Evolutionary conservation across 2,329 filamentous ascomycete species (phyloP), one percentile per base, ranked within the genome.

Genomic region (Pseudogymnoascus sp.): DNA sequence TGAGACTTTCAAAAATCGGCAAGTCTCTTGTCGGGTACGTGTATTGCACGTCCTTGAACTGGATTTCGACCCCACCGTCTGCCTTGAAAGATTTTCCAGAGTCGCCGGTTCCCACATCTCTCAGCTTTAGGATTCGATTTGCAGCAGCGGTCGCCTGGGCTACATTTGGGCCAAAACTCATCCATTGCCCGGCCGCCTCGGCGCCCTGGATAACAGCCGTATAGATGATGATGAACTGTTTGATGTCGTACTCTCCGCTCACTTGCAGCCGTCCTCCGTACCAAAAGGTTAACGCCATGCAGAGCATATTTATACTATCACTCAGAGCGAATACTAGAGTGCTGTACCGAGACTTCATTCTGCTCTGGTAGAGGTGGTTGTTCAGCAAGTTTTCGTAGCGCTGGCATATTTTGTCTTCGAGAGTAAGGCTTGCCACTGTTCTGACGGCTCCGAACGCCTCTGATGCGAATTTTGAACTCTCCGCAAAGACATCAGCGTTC

Each of bases 371-470:
- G 4, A 82, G 76, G 66, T 85, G 82, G 3, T 74, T 68, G 7
- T 75, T 68, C 1, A 86, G 69, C 2, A 84, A 71, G 0, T 64
- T 66, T 1, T 76, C 70, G 64, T 85, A 86, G 41, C 79, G 75
- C 8, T 75, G 66, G 6, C 77, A 72, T 37, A 88, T 85, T 43
- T 77, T 76, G 61, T 83, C 76, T 68, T 88, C 85, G 70, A 88
- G 80, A 1, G 82, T 85, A 23, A 88, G 72, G 3, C 82, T 78
- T 0, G 83, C 77, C 1, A 88, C 84, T 0, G 85, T 88, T 16
- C 85, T 77, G 66, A 86, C 85, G 0, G 84, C 84, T 1, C 80
- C 78, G 6, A 88, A 83, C 10, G 83, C 80, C 69, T 88, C 85
- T 0, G 82, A 79, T 2, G 83, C 85, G 66, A 88, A 87, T 66